A percentile compares a stretch with the other conserved stretches of the same genome.
These are phyloP conservation scores for Cupressus sempervirens DNA, from an alignment of 75 land plant species.

Conservation along the genomic window DNA sequence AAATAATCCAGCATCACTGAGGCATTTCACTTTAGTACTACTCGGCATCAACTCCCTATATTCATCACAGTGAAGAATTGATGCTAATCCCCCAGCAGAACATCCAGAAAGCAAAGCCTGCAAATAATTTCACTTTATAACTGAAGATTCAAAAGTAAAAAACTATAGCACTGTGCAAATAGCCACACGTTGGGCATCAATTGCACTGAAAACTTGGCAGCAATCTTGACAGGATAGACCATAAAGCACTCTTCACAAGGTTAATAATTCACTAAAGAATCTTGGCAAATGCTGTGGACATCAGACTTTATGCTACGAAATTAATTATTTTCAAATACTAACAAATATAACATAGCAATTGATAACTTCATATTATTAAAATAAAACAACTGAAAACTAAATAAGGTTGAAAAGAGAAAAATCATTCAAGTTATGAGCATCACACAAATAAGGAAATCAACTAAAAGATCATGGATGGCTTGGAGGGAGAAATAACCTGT, in stretches of 20 bases:
- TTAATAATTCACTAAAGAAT: not conserved
- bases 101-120: constrained; percentile 93
- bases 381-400: not conserved
- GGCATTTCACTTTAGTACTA: constrained; percentile 62
- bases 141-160: not conserved
- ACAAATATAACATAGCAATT: not conserved
- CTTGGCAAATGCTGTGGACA: not conserved
- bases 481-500: constrained; percentile 42
- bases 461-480: not conserved
- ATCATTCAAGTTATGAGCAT: not conserved
- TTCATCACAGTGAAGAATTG: constrained; percentile 75
- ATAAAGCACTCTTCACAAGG: not conserved
- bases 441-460: not conserved
- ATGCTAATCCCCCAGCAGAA: constrained; percentile 94
- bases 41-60: constrained; percentile 43
- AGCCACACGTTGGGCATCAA: not conserved
- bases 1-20: constrained; percentile 91
- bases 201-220: not conserved
- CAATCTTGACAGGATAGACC: constrained; percentile 2
- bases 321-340: not conserved
- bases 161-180: not conserved
- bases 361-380: not conserved
- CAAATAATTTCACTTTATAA: constrained; percentile 6
- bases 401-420: not conserved
- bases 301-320: not conserved